Base-by-base conservation (phyloP, 768 basidiomycete species). In the Chiua virens region DNA sequence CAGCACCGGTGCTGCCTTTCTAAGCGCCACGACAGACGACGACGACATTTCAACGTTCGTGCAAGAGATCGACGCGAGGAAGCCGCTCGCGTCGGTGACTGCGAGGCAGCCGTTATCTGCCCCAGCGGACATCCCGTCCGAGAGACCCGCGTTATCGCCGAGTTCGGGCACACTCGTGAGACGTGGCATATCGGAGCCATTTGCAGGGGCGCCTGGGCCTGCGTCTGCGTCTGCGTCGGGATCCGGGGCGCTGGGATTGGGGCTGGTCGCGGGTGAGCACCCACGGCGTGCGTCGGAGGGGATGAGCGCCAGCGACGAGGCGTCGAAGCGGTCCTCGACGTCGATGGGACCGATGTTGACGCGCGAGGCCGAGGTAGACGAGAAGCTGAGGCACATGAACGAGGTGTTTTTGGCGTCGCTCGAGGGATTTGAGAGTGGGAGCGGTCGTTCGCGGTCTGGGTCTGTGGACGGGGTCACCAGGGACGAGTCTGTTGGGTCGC, bases 41-140 rank as follows among this genome's bases (percentile, higher is more conserved):
- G 87, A 89, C 56, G 89, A 89, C 45, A 82, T 91, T 25, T 88
- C 87, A 5, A 73, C 78, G 13, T 91, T 90, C 58, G 85, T 91
- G 37, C 83, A 86, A 60, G 85, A 89, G 42, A 88, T 89, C 44
- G 88, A 88, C 58, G 71, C 79, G 22, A 76, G 86, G 22, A 84
- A 82, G 60, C 87, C 88, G 4, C 71, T 91, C 8, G 58, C 60
- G 32, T 61, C 50, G 7, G 57, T 42, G n/a, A 50, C 48, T 22
- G 57, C 60, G 22, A 53, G 63, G 30, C 57, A 50, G 30, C 52
- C 60, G 8, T 25, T 40, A 17, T 41, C 55, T 10, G 22, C 11
- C 1, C 30, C 52, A 2, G 28, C 50, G 2, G 55, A 55, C 8
- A 18, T 13, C 1, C 6, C 22, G n/a, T n/a, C 60, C 3, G 20